These are phyloP conservation scores for Epichloe sp. DNA, from an alignment of 2,329 filamentous ascomycete genomes.

Conservation along the genomic window DNA sequence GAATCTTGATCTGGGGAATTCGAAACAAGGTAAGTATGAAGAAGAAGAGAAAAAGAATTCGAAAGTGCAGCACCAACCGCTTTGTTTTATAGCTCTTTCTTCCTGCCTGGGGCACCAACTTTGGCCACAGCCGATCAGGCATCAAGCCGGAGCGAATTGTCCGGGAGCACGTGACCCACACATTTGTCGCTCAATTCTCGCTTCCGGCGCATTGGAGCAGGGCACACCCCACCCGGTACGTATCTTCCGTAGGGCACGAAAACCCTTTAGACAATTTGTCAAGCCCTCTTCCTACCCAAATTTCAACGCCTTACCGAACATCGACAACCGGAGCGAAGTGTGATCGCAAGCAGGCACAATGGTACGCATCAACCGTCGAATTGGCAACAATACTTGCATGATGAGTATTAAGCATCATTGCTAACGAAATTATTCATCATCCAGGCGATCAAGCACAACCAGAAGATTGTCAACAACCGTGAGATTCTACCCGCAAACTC, in stretches of 20 bases:
- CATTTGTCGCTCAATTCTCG: conserved; percentile 7
- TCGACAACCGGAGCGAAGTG: conserved; percentile 30
- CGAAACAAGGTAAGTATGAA: conserved; percentile 43
- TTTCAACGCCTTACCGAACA: conserved; percentile 26
- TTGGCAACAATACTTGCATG: conserved; percentile 8
- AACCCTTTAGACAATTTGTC: conserved; percentile 30
- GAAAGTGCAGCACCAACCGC: conserved; percentile 5
- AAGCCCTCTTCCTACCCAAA: conserved; percentile 23
- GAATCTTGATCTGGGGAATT: conserved; percentile 31
- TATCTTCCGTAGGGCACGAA: conserved; percentile 27
- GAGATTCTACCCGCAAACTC: conserved; percentile 24
- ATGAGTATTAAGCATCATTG: conserved; percentile 14
- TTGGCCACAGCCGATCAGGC: conserved; percentile 1
- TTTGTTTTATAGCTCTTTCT: conserved; percentile 21
- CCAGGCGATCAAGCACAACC: conserved; percentile 98
- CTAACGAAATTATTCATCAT: conserved; percentile 15
- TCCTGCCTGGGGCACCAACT: conserved; percentile 13
- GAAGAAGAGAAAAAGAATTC: conserved; percentile 19
- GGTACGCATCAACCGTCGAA: conserved; percentile 25
- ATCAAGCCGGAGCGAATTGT: conserved; percentile 6
- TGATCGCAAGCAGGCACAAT: conserved; percentile 43
- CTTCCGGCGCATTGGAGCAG: conserved; percentile 3
- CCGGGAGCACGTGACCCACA: conserved; percentile 15
- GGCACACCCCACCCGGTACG: conserved; percentile 20
- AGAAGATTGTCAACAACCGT: conserved; percentile 95